Evolutionary conservation across 257 asterid species (phyloP), one percentile per base, ranked within the genome.

Genomic region (Capsicum rhomboideum): DNA sequence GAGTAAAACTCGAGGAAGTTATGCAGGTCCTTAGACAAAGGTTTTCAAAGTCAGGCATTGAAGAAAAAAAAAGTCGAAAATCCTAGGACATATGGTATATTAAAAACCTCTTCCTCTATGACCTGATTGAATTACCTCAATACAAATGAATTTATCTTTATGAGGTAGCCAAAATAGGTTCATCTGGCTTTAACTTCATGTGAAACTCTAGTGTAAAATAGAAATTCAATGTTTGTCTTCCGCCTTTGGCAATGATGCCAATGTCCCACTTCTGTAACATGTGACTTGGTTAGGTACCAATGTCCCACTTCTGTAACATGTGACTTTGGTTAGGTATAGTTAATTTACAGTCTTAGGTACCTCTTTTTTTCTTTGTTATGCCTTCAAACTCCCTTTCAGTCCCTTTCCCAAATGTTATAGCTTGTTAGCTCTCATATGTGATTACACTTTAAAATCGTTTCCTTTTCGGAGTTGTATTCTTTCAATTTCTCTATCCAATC

Each of bases 11-110:
- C 0, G 98, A 94, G 89, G 97, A 94, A n/a, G 97, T 90, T 84
- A 88, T 94, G 69, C 88, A 92, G 83, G 91, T 91, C 37, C 90
- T 96, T 23, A 90, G 99, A 83, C 82, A 89, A 46, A 90, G 99
- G 83, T 96, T 96, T 85, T 82, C 94, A 10, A 89, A 88, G 82
- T 96, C 99, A 1, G 98, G 99, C 61, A 89, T 96, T 56, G 94
- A 94, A 82, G 99, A 94, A 83, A 93, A 96, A 89, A 88, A 83
- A 42, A 91, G 92, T 68, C 94, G 98, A 20, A 88, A 86, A 86
- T 85, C 88, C 21, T 89, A 90, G 85, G 10, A 50, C 63, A 50
- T 26, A 28, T 77, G 82, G 46, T 50, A 77, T 77, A 2, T 10
- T 9, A 52, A 50, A 77, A 49, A 28, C 46, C n/a, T 77, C 17